Conservation (phyloP, 148 eudicot genomes). For the Chenopodium quinoa region DNA sequence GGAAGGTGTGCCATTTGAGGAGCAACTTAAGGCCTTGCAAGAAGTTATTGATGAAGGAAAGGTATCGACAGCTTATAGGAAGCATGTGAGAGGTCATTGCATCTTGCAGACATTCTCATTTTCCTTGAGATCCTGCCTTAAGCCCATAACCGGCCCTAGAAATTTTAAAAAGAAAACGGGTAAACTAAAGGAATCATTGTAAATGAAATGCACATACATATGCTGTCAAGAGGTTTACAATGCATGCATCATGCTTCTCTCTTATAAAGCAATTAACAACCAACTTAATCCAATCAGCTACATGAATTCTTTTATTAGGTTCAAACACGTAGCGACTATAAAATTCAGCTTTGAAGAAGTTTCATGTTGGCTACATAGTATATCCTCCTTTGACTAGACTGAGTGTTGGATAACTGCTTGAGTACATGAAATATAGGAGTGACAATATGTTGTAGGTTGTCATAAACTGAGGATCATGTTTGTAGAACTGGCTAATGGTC, state of each 20-base stretch:
- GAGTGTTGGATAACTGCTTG: neutral
- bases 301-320: neutral
- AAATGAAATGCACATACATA: neutral
- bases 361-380: neutral
- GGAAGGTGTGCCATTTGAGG: conserved; percentile 65
- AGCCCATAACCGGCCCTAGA: neutral
- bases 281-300: neutral
- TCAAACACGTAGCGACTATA: neutral
- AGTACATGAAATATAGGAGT: neutral
- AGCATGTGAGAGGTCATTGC: neutral
- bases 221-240: neutral
- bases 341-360: neutral
- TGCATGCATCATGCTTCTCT: neutral
- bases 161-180: no score
- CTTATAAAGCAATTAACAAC: neutral
- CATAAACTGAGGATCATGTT: neutral
- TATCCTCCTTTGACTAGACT: neutral
- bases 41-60: conserved; percentile 91
- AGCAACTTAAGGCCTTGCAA: conserved; percentile 83
- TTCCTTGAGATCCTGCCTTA: neutral
- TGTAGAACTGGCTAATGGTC: neutral
- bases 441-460: neutral
- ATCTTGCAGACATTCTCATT: neutral
- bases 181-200: neutral
- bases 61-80: conserved; percentile 40